Evolutionary conservation across 1,139 yeast species (phyloP), one percentile per base, ranked within the genome.

Genomic region (Yamadazyma atlantica): DNA sequence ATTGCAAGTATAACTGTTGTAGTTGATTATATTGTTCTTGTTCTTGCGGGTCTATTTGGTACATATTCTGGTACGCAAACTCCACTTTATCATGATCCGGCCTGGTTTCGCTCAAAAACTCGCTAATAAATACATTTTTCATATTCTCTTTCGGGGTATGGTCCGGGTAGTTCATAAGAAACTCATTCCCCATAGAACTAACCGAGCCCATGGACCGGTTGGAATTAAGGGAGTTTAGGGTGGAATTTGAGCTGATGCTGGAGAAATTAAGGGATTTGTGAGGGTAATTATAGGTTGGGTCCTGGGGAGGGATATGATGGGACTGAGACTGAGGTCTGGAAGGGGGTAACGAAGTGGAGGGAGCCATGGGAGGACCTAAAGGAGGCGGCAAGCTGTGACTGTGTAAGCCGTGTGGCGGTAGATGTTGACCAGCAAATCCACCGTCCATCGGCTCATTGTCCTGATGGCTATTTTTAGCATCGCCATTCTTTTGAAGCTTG

Each of bases 131-230:
- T 1, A 58, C 57, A 28, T 42, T 29, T 23, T 54, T 41, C 24
- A 56, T 41, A 25, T 53, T 53, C 17, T 55, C 54, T 24, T 45
- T 50, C 3, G 52, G 43, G 2, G 45, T 38, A 34, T 36, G n/a
- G n/a, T n/a, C n/a, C n/a, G n/a, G n/a, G n/a, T n/a, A n/a, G n/a
- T n/a, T n/a, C n/a, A n/a, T n/a, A n/a, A n/a, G n/a, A n/a, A n/a
- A n/a, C n/a, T n/a, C n/a, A n/a, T n/a, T n/a, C n/a, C 41, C 7
- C 43, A 36, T 6, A 52, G 49, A 2, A 48, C 39, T 10, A 48
- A 35, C 37, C 19, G 55, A 48, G 33, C 49, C 48, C 8, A 50
- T 48, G 16, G 50, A 49, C 16, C 39, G 32, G 18, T 32, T 32
- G 25, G 30, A 19, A 6, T n/a, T 8, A 10, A 30, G 7, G 4